Percentiles rank a stretch among this genome's conserved stretches.
phyloP scores from a whole-genome alignment of 2,329 filamentous ascomycete genomes.

The Apiospora rasikravindrae region DNA sequence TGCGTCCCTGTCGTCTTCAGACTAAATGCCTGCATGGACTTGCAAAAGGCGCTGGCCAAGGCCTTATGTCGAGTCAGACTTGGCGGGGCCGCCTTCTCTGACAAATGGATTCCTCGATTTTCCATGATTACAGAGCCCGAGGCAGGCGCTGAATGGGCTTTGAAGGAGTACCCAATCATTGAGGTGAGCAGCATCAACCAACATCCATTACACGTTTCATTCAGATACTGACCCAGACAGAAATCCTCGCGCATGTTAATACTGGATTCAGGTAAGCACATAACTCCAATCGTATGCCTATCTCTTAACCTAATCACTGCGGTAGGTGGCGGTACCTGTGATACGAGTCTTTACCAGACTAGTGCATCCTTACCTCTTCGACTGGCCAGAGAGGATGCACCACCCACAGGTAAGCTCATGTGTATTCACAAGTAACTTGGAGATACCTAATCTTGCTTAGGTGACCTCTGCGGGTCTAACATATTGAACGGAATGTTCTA shows the following conservation, averaged over 20 bases:
- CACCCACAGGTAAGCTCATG: neutral
- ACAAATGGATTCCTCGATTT: neutral
- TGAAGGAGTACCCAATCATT: neutral
- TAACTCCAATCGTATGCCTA: no score
- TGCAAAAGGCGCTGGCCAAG: neutral
- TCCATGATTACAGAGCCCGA: constrained; percentile 5
- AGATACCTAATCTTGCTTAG: neutral
- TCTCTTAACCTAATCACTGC: neutral
- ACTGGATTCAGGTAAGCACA: neutral
- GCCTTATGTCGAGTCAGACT: neutral
- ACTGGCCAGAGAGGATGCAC: neutral
- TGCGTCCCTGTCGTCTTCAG: neutral
- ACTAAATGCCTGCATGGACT: neutral
- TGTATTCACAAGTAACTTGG: neutral
- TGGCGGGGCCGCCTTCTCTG: neutral
- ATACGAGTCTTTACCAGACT: neutral
- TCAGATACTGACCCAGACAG: neutral
- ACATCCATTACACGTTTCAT: neutral
- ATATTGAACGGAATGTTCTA: neutral
- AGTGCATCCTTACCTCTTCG: neutral
- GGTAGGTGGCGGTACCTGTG: neutral
- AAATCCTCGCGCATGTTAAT: neutral
- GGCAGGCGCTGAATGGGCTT: neutral
- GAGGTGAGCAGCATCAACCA: neutral
- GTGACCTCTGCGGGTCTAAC: neutral